Percentiles rank a stretch among this genome's conserved stretches.
Conservation (phyloP, 495 filamentous ascomycete genomes). For the Evansstolkia leycettana region DNA sequence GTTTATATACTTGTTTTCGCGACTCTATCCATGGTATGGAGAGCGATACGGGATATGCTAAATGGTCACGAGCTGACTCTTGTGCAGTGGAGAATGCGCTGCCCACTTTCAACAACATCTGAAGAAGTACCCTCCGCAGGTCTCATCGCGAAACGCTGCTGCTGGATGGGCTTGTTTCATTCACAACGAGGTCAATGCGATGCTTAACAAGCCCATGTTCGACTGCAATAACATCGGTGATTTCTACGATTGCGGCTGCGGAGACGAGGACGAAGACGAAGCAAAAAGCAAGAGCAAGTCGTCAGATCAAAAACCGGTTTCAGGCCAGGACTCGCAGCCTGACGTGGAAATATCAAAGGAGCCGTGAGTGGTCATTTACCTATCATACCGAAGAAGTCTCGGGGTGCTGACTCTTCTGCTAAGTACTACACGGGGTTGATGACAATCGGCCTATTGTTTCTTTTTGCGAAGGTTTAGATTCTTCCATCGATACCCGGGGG, state of each 20-base stretch:
- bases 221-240: conserved; percentile 85
- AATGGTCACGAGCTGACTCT: conserved; percentile 5
- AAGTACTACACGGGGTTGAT: conserved; percentile 22
- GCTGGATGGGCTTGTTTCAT: conserved; percentile 90
- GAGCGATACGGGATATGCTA: background rate
- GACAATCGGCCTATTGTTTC: background rate
- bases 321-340: conserved; percentile 8
- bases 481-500: too few relatives aligned
- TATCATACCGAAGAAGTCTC: too few relatives aligned
- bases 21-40: conserved; percentile 72
- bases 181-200: conserved; percentile 88
- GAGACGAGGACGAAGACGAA: conserved; percentile 41
- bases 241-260: conserved; percentile 93
- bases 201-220: conserved; percentile 68
- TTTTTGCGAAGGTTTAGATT: too few relatives aligned
- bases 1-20: conserved; percentile 81
- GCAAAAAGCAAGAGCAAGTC: conserved; percentile 5
- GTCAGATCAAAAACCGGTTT: conserved; percentile 2
- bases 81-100: conserved; percentile 76
- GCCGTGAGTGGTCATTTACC: conserved; percentile 24
- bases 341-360: conserved; percentile 31
- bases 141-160: conserved; percentile 67
- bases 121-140: conserved; percentile 79
- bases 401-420: conserved; percentile 4
- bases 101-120: conserved; percentile 79